Evolutionary conservation across 163 green algal species (phyloP).

Genomic region (Chlamydomonas reinhardtii): DNA sequence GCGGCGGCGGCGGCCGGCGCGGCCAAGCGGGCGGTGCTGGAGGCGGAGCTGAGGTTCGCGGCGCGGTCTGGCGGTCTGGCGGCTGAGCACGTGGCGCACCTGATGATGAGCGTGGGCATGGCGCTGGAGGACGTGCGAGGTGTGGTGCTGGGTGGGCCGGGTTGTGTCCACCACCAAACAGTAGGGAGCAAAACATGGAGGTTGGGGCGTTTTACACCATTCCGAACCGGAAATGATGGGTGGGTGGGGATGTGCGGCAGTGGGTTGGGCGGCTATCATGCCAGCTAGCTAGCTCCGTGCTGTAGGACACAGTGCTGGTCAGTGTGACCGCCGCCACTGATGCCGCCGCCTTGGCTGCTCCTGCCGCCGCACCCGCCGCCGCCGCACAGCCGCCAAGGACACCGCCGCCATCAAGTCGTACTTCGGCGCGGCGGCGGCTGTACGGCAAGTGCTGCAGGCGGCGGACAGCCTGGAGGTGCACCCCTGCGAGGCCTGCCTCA

Average conservation of each 20-base stretch:
- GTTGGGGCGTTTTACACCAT: too few species aligned
- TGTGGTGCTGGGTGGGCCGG: background rate
- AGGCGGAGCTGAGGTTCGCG: conserved; percentile 44
- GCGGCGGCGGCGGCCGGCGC: background rate
- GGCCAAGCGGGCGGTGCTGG: conserved; percentile 25
- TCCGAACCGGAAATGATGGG: too few species aligned
- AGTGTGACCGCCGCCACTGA: too few species aligned
- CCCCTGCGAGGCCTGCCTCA: conserved; percentile 48
- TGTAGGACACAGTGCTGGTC: too few species aligned
- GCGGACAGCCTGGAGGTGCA: conserved; percentile 6
- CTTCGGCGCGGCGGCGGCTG: conserved; percentile 8
- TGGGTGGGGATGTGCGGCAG: too few species aligned
- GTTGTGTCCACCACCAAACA: too few species aligned
- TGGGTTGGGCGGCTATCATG: too few species aligned
- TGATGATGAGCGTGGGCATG: conserved; percentile 46
- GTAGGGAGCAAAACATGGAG: too few species aligned
- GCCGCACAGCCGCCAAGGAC: conserved; percentile 31
- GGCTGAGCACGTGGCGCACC: conserved; percentile 36
- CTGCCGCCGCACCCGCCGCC: background rate
- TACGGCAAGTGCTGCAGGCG: conserved; percentile 22
- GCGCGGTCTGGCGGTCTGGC: background rate
- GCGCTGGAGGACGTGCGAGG: conserved; percentile 28
- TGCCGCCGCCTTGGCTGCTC: background rate
- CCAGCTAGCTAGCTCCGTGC: too few species aligned
- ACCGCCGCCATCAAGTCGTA: conserved; percentile 35